phyloP scores from a whole-genome alignment of 192 early-diverging fungal species.

The Mycoemilia scoparia region DNA sequence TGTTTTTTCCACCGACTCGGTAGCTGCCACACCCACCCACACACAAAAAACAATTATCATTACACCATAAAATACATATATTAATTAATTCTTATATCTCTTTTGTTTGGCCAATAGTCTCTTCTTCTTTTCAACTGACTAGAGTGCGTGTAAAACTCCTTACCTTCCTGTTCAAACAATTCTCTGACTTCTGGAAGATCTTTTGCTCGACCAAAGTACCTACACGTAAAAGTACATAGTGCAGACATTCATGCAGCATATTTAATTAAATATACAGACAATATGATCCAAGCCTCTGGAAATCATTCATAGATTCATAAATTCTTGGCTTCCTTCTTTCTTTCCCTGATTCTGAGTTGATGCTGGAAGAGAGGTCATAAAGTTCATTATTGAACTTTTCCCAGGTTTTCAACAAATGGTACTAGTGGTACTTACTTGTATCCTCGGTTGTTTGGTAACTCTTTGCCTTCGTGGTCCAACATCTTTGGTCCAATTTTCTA shows the following conservation, averaged over 20 bases:
- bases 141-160: background rate
- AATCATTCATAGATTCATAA: no score
- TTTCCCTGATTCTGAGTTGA: no score
- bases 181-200: slow-evolving; percentile 88
- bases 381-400: background rate
- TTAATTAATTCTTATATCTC: background rate
- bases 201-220: slow-evolving; percentile 90
- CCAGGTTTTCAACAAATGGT: background rate
- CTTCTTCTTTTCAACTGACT: background rate
- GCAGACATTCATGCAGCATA: background rate
- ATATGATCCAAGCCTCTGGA: no score
- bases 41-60: no score
- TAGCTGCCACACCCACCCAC: slow-evolving; percentile 12
- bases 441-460: slow-evolving; percentile 73
- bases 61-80: background rate
- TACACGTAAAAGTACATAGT: slow-evolving; percentile 1
- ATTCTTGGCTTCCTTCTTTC: no score
- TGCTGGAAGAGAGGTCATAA: no score
- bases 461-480: slow-evolving; percentile 70
- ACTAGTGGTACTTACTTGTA: slow-evolving; percentile 46
- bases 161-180: slow-evolving; percentile 65
- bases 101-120: background rate
- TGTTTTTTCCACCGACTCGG: slow-evolving; percentile 30
- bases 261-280: no score
- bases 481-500: slow-evolving; percentile 56